phyloP scores from a whole-genome alignment of 352 stramenopile genomes.

The Globisporangium echinulatum region DNA sequence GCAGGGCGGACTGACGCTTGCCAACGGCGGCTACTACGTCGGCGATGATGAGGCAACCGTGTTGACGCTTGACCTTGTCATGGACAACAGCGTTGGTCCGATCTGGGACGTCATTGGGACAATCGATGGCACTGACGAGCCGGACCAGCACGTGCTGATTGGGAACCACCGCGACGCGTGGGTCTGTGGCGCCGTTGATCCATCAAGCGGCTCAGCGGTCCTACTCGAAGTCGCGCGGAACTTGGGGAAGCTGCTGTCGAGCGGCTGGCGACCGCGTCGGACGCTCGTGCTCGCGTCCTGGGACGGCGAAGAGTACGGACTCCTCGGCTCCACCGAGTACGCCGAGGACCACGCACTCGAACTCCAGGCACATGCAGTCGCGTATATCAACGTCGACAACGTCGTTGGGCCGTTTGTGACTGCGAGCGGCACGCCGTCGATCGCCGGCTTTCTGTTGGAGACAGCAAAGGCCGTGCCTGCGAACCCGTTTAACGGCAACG shows the following conservation, averaged over 20 bases:
- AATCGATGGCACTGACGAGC: slow-evolving; percentile 51
- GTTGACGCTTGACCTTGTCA: slow-evolving; percentile 55
- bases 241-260: slow-evolving; percentile 53
- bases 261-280: slow-evolving; percentile 59
- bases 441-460: slow-evolving; percentile 50
- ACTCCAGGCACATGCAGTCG: slow-evolving; percentile 49
- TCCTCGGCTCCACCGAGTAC: slow-evolving; percentile 82
- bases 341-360: slow-evolving; percentile 53
- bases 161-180: slow-evolving; percentile 90
- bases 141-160: slow-evolving; percentile 75
- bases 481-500: slow-evolving; percentile 31
- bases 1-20: slow-evolving; percentile 56
- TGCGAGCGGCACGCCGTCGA: slow-evolving; percentile 56
- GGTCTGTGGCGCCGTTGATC: slow-evolving; percentile 85
- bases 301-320: slow-evolving; percentile 82
- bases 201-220: slow-evolving; percentile 69
- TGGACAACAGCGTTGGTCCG: slow-evolving; percentile 68
- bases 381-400: slow-evolving; percentile 84
- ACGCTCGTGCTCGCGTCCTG: slow-evolving; percentile 79
- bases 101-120: slow-evolving; percentile 88
- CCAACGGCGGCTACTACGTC: slow-evolving; percentile 51
- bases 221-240: slow-evolving; percentile 82
- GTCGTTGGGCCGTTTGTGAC: slow-evolving; percentile 48
- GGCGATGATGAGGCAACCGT: slow-evolving; percentile 59
- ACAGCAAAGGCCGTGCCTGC: slow-evolving; percentile 47